Base-by-base conservation (phyloP, 2,329 filamentous ascomycete species). In the Amesomyces nigricolor region DNA sequence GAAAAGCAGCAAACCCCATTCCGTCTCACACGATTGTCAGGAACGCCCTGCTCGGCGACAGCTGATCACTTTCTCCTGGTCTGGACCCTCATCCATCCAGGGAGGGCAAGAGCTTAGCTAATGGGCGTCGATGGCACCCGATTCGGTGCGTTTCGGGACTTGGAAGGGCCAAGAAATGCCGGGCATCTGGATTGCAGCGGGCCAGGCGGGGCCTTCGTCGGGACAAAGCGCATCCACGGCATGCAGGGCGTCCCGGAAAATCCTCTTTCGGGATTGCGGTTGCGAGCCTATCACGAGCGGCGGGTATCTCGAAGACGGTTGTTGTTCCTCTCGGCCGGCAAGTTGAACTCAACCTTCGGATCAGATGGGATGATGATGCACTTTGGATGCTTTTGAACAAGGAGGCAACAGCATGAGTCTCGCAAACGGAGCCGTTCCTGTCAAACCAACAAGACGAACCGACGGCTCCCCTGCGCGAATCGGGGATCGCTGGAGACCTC, bases 231-330 rank as follows among this genome's bases (percentile, higher is more conserved):
- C 42, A 55, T 49, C 38, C 56, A 52, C 52, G 46, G 30, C 11
- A 26, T 55, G 53, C 55, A 51, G 35, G 40, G 30, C 56, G 54
- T 56, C 56, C 60, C 60, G 60, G 58, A 54, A 62, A 62, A 61
- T 62, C 58, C 55, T 59, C 58, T 61, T 58, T 58, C 53, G 54
- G 51, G 35, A 54, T 13, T 43, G 44, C 35, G 32, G 11, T 9
- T 35, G 32, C 11, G 22, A 26, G 9, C 11, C 32, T 13, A 35
- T 35, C 32, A 13, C 32, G 11, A 9, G 7, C 32, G 32, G 32
- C 32, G 32, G 32, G 32, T 35, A 26, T 26, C 22, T 35, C 9
- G 7, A 13, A 13, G 11, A 7, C 11, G 30, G 32, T 9, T 35
- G 32, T 7, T 35, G 8, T 35, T 35, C 32, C 32, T 10, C 32